Evolutionary conservation across 2,329 filamentous ascomycete genomes (phyloP).

Genomic region (Apiospora phragmitis): DNA sequence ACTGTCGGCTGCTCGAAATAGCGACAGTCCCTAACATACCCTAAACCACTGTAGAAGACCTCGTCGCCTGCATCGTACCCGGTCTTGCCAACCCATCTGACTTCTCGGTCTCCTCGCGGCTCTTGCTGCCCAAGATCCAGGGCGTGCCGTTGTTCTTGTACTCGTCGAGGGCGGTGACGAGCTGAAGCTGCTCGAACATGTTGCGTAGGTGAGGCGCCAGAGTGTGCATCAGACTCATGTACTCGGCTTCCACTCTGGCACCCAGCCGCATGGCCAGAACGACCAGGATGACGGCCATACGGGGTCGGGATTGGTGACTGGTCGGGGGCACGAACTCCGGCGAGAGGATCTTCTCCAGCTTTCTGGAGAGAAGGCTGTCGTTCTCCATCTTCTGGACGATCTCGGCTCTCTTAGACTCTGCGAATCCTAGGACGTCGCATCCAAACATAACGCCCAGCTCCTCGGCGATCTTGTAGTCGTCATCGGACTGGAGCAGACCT

Average conservation of each 20-base stretch:
- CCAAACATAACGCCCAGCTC: slow-evolving; percentile 20
- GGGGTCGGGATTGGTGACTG: slow-evolving; percentile 17
- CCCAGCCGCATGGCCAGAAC: slow-evolving; percentile 22
- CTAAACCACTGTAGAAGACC: slow-evolving; percentile 24
- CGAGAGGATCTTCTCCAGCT: slow-evolving; percentile 20
- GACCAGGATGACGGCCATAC: slow-evolving; percentile 20
- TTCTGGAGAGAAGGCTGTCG: slow-evolving; percentile 16
- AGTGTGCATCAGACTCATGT: slow-evolving; percentile 13
- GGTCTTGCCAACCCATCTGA: neutral
- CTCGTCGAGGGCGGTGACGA: slow-evolving; percentile 21
- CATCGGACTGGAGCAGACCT: slow-evolving; percentile 22
- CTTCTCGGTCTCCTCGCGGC: neutral
- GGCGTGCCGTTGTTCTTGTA: slow-evolving; percentile 26
- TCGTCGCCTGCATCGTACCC: slow-evolving; percentile 20
- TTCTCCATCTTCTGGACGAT: slow-evolving; percentile 18
- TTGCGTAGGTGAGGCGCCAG: slow-evolving; percentile 17
- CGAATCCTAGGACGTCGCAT: neutral
- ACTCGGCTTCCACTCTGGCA: slow-evolving; percentile 17
- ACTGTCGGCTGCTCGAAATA: neutral
- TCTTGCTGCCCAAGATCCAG: slow-evolving; percentile 23
- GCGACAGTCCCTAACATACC: slow-evolving; percentile 17
- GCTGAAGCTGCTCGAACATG: slow-evolving; percentile 24
- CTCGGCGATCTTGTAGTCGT: slow-evolving; percentile 21
- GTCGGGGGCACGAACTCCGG: slow-evolving; percentile 13
- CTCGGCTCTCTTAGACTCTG: neutral